Conservation (phyloP, 352 stramenopile species). For the Phytophthora podocarpi region DNA sequence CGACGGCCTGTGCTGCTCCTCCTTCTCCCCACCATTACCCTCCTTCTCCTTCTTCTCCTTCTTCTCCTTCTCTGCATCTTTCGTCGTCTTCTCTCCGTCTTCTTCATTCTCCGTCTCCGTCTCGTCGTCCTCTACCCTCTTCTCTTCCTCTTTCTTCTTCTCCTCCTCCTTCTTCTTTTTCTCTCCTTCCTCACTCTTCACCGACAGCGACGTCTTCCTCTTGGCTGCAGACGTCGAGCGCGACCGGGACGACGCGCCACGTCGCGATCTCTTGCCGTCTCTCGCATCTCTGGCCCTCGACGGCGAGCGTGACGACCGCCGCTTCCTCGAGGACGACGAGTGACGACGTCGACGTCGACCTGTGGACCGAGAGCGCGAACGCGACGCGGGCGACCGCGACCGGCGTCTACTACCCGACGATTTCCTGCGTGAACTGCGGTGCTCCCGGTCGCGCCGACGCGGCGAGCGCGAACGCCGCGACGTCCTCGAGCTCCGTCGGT, state of each 20-base stretch:
- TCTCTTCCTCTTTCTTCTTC: slow-evolving; percentile 8
- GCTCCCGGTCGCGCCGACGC: slow-evolving; percentile 37
- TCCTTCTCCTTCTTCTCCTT: slow-evolving; percentile 21
- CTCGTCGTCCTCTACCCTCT: slow-evolving; percentile 23
- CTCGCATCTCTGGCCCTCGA: slow-evolving; percentile 6
- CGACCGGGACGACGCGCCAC: slow-evolving; percentile 21
- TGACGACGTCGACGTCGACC: slow-evolving; percentile 39
- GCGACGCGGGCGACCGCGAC: slow-evolving; percentile 48
- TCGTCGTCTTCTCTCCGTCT: slow-evolving; percentile 7
- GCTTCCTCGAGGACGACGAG: slow-evolving; percentile 31
- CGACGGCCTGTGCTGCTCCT: slow-evolving; percentile 10
- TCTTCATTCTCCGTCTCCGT: slow-evolving; percentile 23
- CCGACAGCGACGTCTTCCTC: slow-evolving; percentile 4
- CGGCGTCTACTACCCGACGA: slow-evolving; percentile 40
- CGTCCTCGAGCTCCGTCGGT: slow-evolving; percentile 16
- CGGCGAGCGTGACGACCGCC: slow-evolving; percentile 28
- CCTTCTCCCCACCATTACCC: slow-evolving; percentile 23
- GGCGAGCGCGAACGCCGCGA: slow-evolving; percentile 36
- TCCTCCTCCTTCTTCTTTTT: slow-evolving; percentile 11
- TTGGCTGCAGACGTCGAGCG: slow-evolving; percentile 24
- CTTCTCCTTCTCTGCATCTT: slow-evolving; percentile 20
- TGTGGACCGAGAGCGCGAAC: slow-evolving; percentile 38
- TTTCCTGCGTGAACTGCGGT: slow-evolving; percentile 39
- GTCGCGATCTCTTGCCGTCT: slow-evolving; percentile 30
- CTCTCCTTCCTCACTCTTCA: slow-evolving; percentile 1